Base-by-base conservation (phyloP, 441 rosid genomes). In the Melianthus villosus region DNA sequence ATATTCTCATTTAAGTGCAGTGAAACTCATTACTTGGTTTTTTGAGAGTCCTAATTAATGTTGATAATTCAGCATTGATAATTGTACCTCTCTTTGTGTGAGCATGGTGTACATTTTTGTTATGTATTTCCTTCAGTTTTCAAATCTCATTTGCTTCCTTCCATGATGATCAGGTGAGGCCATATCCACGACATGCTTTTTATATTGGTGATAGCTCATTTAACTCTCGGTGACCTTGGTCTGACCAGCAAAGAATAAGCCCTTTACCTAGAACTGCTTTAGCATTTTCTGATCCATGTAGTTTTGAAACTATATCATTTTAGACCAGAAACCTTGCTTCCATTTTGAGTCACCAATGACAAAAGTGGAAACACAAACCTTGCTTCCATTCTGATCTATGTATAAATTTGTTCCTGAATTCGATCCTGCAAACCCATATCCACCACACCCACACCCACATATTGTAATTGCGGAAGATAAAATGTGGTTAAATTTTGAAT, bases 201-300 rank as follows among this genome's bases (percentile, higher is more conserved):
- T 42, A 51, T 48, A 39, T 50, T 25, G 53, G 23, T 11, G 85
- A 75, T 35, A 44, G 74, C 49, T 52, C 63, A 42, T n/a, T 63
- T 48, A 35, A 77, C 76, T 50, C 66, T 86, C 49, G 60, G 60
- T 31, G 79, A 68, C 41, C 62, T 74, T 32, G 92, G 89, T 39
- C 71, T 86, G 37, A 69, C 74, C 36, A 66, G 64, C 61, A 77
- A 71, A 53, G 87, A 79, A 50, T 93, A 79, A 72, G 77, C 72
- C 11, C 51, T 85, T 62, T 85, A 71, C 53, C 64, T 85, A 36
- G 96, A 82, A 61, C 41, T 68, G 51, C 56, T 67, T 42, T 80
- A 79, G 60, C 49, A n/a, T 46, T 25, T 1, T n/a, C n/a, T n/a
- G n/a, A n/a, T n/a, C n/a, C n/a, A n/a, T n/a, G n/a, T n/a, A n/a